Base-by-base conservation (phyloP, 75 land plant species). In the Picea sitchensis region DNA sequence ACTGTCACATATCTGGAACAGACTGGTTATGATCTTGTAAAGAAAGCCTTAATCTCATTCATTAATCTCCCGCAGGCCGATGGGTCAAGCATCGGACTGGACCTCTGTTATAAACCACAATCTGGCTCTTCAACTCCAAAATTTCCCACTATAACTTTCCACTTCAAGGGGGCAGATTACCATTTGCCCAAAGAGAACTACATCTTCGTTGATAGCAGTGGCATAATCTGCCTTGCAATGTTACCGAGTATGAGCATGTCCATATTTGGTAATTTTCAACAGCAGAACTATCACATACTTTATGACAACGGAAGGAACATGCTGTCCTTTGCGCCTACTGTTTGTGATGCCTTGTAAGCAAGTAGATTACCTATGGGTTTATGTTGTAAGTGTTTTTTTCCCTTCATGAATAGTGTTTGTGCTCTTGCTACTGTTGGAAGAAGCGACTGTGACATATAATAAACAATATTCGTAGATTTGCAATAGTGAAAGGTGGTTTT, bases 251-350 rank as follows among this genome's bases (percentile, higher is more conserved):
- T 23, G 0, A 72, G 77, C 15, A 13, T 81, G 60, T 87, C 85
- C 5, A 89, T 93, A 31, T 81, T 85, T 26, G 95, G 93, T 5
- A 91, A 91, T 76, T 13, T 93, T 26, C 82, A 83, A 36, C 95
- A 93, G 89, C 87, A 81, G 83, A 84, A 93, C 23, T 83, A 85
- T 60, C 82, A 87, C 58, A 75, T 93, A 11, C 80, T 87, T 0
- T 91, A 87, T 76, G 95, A 93, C 74, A 59, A 69, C 15, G 76
- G 73, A 5, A 76, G 58, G 11, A 63, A 61, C 60, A 79, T n/a
- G 9, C 64, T 93, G 71, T 59, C 80, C 32, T 79, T 79, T 59
- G 12, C 3, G 80, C 80, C 56, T 23, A 15, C n/a, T 11, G 11
- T 14, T 4, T 75, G 76, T 75, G 59, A 47, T 23, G 20, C 76